Conservation (phyloP, 169 alveolate genomes). For the Plasmodium fragile region DNA sequence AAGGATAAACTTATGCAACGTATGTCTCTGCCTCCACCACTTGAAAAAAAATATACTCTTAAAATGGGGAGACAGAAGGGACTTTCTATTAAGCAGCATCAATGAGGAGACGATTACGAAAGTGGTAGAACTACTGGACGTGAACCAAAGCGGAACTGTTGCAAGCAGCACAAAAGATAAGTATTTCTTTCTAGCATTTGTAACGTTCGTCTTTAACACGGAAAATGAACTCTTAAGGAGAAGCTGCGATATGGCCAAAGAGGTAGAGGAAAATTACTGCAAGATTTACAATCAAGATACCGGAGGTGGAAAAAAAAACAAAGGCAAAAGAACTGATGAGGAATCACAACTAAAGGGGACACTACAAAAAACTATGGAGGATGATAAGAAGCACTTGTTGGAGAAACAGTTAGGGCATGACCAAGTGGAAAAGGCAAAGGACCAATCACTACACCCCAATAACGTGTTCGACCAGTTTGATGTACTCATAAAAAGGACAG, state of each 20-base stretch:
- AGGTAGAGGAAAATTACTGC: slow-evolving; percentile 9
- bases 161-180: neutral
- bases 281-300: neutral
- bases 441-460: neutral
- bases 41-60: slow-evolving; percentile 4
- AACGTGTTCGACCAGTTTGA: slow-evolving; percentile 32
- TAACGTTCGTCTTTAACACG: slow-evolving; percentile 38
- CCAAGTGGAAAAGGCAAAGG: neutral
- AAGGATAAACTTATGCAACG: slow-evolving; percentile 15
- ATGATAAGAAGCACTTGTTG: neutral
- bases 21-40: slow-evolving; percentile 21
- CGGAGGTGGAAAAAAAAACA: neutral
- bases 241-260: neutral
- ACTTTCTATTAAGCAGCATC: slow-evolving; percentile 20
- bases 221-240: slow-evolving; percentile 13
- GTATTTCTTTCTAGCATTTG: slow-evolving; percentile 19
- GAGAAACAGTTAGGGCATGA: neutral
- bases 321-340: neutral
- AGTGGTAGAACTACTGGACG: neutral
- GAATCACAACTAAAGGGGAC: neutral
- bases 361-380: neutral
- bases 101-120: neutral
- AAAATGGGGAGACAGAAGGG: neutral
- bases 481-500: slow-evolving; percentile 24
- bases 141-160: neutral